Base-by-base conservation (phyloP, 768 basidiomycete genomes). In the Amanita fuliginea region DNA sequence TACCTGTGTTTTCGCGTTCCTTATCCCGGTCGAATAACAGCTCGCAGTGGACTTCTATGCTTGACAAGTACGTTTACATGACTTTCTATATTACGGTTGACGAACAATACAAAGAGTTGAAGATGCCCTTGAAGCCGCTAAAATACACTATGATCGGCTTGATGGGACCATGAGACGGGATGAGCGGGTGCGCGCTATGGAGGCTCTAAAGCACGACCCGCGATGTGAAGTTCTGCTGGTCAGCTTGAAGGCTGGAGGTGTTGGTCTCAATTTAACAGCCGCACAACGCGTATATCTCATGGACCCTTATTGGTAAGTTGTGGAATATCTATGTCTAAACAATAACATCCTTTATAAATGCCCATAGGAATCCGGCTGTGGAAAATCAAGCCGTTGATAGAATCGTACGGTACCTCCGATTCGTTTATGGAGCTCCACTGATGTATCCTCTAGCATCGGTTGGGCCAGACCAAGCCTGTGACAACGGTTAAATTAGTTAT, bases 131-230 rank as follows among this genome's bases (percentile, higher is more conserved):
- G 85, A 90, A 56, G 71, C 77, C 28, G 78, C 83, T 8, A 75
- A 79, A 22, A 99, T 99, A 60, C 78, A 76, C 21, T 96, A 90
- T 62, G 87, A 93, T 57, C 83, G 96, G 44, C 68, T 99, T 37
- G 96, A 99, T 64, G 96, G 96, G 1, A 93, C 91, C 3, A 99
- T 99, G 96, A 94, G 88, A 62, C 84, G 95, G 42, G 94, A 96
- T 47, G 93, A 95, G 48, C 82, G 96, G 14, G 85, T 81, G 10
- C 76, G 78, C 48, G 89, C 96, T 3, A 94, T 97, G 86, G 92
- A 96, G 13, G 80, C 84, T 2, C 73, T 99, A 51, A 94, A 93
- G 67, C 75, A 77, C 55, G 93, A 99, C 59, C 92, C 91, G 11
- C 72, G 71, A 21, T 90, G 89, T 60, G 96, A 99, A 70, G 90